Base-by-base conservation (phyloP, 2,329 filamentous ascomycete species). In the Herpotrichia juniperi region DNA sequence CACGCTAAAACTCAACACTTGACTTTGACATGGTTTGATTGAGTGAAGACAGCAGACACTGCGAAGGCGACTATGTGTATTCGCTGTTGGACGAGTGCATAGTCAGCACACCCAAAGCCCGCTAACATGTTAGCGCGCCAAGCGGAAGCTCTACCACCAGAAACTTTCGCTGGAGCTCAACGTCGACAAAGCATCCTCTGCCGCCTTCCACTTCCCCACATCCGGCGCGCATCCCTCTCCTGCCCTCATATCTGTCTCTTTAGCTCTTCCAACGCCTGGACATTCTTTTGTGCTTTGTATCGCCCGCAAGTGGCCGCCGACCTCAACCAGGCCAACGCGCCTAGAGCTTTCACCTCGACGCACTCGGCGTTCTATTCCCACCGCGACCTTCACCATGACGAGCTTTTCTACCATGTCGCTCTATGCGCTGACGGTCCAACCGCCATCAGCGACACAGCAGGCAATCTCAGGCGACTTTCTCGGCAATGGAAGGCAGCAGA, bases 391-490 rank as follows among this genome's bases (percentile, higher is more conserved):
- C 37, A 81, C 53, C 73, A 97, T 97, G 94, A 93, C 94, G 80
- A 96, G 93, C 74, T 97, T 93, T 56, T 97, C 93, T 62, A 93
- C 93, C 75, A 96, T 97, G 91, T 97, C 97, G 76, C 87, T 99
- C 79, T 99, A 99, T 80, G 94, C 91, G 69, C 83, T 99, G 79
- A 97, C 94, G 64, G 88, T 99, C 69, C 92, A 97, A 78, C 89
- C 91, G 64, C 91, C 94, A 28, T 93, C 92, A 62, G 89, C 91
- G 54, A 87, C 96, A 68, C 92, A 89, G 45, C 89, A 96, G 77
- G 93, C 94, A 59, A 89, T 97, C 61, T 83, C 96, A 54, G 96
- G 94, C 65, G 93, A 97, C 78, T 97, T 97, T 77, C 88, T 91
- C 54, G 93, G 93, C 62, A 96, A 91, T 59, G 96, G 93, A 79